Percentiles rank a stretch among this genome's conserved stretches.
Conservation (phyloP, 371 early-diverging fungal genomes). For the Mucor velutinosus region DNA sequence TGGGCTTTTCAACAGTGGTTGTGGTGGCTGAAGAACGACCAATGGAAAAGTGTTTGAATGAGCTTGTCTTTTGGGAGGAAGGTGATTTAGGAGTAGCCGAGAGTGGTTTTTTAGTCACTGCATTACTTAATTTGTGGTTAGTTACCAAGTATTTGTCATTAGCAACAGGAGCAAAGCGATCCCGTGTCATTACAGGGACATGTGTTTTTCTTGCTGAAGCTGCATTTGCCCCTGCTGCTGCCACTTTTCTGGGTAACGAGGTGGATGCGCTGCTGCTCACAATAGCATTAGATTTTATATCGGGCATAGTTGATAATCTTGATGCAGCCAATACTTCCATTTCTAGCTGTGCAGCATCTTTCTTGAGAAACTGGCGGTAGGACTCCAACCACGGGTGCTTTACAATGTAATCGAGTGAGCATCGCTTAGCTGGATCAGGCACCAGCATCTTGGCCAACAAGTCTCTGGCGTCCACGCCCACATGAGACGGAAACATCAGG, state of each 20-base stretch:
- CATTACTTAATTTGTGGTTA: neutral
- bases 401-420: conserved; percentile 58
- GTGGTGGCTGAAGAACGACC: conserved; percentile 10
- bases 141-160: conserved; percentile 14
- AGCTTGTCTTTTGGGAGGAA: neutral
- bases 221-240: conserved; percentile 8
- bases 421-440: conserved; percentile 60
- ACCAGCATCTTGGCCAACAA: conserved; percentile 70
- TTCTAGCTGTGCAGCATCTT: conserved; percentile 46
- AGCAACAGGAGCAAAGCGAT: conserved; percentile 11
- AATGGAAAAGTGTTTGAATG: conserved; percentile 8
- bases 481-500: conserved; percentile 58
- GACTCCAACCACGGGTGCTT: conserved; percentile 74
- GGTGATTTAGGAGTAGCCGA: neutral
- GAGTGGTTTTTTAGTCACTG: neutral
- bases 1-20: neutral
- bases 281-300: conserved; percentile 41
- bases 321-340: conserved; percentile 78
- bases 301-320: neutral
- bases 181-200: conserved; percentile 5
- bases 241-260: neutral
- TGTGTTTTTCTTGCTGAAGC: conserved; percentile 11
- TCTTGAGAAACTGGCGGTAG: conserved; percentile 56
- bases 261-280: conserved; percentile 10
- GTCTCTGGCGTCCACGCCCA: conserved; percentile 52